These are phyloP conservation scores for Plasmodium inui DNA, from an alignment of 169 alveolate species.

Conservation along the genomic window DNA sequence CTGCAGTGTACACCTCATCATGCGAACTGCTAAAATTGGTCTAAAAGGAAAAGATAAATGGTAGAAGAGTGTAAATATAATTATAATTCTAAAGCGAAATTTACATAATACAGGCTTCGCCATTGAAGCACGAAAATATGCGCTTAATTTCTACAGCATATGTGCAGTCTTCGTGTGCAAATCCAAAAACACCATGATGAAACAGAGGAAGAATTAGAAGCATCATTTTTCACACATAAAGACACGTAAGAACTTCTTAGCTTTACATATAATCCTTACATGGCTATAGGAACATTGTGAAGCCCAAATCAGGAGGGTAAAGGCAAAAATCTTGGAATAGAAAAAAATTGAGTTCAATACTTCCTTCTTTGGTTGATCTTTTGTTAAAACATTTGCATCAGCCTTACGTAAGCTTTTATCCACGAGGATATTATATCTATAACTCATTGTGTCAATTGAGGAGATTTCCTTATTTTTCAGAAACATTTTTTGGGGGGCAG, in stretches of 20 bases:
- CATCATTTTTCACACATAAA: not conserved
- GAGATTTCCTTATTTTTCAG: not conserved
- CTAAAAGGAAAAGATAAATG: not conserved
- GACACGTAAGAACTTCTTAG: not conserved
- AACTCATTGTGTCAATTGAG: not conserved
- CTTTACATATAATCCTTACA: not conserved
- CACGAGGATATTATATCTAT: not conserved
- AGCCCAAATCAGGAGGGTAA: constrained; percentile 34
- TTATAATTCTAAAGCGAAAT: not conserved
- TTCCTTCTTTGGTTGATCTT: not conserved
- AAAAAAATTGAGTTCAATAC: not conserved
- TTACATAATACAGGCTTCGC: not conserved
- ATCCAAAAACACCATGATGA: not conserved
- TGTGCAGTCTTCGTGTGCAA: not conserved
- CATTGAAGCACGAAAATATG: not conserved
- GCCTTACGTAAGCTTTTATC: not conserved
- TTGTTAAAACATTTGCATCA: not conserved
- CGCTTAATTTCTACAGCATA: not conserved
- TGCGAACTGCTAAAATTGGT: not conserved
- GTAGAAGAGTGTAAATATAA: not conserved
- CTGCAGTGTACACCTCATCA: not conserved
- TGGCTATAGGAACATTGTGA: constrained; percentile 19
- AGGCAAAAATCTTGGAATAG: not conserved
- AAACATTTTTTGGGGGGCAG: not conserved
- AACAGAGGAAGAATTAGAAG: not conserved